A percentile compares a stretch with the other conserved stretches of the same genome.
phyloP scores from a whole-genome alignment of 495 filamentous ascomycete genomes.

The Penicillium alfredii region DNA sequence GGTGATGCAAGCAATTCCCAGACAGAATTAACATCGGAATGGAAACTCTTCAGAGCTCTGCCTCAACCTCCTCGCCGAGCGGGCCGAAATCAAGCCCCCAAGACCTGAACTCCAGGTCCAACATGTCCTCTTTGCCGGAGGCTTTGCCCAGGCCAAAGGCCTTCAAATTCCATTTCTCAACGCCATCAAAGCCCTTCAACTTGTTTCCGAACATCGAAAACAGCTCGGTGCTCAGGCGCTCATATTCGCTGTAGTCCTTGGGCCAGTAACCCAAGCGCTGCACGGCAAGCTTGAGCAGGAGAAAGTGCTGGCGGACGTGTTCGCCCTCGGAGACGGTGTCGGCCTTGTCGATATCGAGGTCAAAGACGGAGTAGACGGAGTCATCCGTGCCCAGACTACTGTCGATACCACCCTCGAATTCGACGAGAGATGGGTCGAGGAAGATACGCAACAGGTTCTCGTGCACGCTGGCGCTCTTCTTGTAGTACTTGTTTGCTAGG shows the following conservation, averaged over 20 bases:
- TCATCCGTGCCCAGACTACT: slow-evolving; percentile 17
- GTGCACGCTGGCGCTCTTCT: slow-evolving; percentile 33
- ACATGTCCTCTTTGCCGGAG: background rate
- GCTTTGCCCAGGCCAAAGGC: slow-evolving; percentile 30
- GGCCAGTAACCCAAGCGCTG: slow-evolving; percentile 38
- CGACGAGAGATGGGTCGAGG: slow-evolving; percentile 28
- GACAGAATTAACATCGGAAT: background rate
- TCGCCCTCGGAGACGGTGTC: slow-evolving; percentile 21
- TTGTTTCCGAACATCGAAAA: slow-evolving; percentile 22
- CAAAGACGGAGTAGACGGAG: slow-evolving; percentile 1
- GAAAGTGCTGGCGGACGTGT: slow-evolving; percentile 31
- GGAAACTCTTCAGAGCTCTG: background rate
- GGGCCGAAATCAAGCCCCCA: background rate
- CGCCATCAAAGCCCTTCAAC: slow-evolving; percentile 27
- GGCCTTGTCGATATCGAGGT: slow-evolving; percentile 7
- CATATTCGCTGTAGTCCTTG: slow-evolving; percentile 34
- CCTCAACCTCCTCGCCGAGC: background rate
- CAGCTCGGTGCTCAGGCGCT: slow-evolving; percentile 4
- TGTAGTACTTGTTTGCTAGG: slow-evolving; percentile 34
- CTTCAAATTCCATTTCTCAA: slow-evolving; percentile 37
- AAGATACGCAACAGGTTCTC: slow-evolving; percentile 33
- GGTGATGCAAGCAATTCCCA: background rate
- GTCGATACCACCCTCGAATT: slow-evolving; percentile 22
- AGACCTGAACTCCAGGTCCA: background rate
- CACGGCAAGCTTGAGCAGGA: slow-evolving; percentile 34